A percentile compares a stretch with the other conserved stretches of the same genome.
phyloP scores from a whole-genome alignment of 1,284 basidiomycete genomes.

The Agaricales sp. region DNA sequence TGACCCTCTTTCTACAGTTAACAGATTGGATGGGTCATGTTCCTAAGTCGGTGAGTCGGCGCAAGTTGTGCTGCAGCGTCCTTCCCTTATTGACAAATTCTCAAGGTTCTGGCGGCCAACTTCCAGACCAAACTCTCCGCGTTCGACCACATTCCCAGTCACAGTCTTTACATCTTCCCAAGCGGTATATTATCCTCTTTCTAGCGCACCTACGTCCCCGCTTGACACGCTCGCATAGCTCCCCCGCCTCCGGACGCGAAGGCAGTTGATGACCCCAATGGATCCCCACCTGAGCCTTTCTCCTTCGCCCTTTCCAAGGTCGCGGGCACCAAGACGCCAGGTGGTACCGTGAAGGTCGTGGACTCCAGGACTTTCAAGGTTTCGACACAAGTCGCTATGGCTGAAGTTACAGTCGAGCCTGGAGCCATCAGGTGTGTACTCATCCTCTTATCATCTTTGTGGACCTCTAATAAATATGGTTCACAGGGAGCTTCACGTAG shows the following conservation, averaged over 20 bases:
- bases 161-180: slow-evolving; percentile 48
- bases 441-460: neutral
- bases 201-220: slow-evolving; percentile 11
- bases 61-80: neutral
- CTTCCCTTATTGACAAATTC: slow-evolving; percentile 18
- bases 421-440: slow-evolving; percentile 42
- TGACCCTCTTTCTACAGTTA: slow-evolving; percentile 10
- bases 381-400: slow-evolving; percentile 43
- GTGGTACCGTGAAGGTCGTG: slow-evolving; percentile 50
- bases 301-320: slow-evolving; percentile 41
- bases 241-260: slow-evolving; percentile 27
- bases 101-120: slow-evolving; percentile 46
- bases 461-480: neutral
- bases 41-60: slow-evolving; percentile 11
- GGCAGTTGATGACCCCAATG: slow-evolving; percentile 32
- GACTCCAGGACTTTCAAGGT: slow-evolving; percentile 48
- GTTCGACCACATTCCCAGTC: slow-evolving; percentile 37
- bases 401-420: slow-evolving; percentile 45
- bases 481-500: slow-evolving; percentile 41
- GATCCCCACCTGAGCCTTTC: slow-evolving; percentile 33
- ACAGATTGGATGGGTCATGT: slow-evolving; percentile 43
- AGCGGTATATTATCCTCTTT: slow-evolving; percentile 14
- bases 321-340: slow-evolving; percentile 25
- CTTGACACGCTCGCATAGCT: slow-evolving; percentile 16
- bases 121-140: slow-evolving; percentile 29